Conservation (phyloP, 352 stramenopile genomes). For the Globisporangium viniferum region DNA sequence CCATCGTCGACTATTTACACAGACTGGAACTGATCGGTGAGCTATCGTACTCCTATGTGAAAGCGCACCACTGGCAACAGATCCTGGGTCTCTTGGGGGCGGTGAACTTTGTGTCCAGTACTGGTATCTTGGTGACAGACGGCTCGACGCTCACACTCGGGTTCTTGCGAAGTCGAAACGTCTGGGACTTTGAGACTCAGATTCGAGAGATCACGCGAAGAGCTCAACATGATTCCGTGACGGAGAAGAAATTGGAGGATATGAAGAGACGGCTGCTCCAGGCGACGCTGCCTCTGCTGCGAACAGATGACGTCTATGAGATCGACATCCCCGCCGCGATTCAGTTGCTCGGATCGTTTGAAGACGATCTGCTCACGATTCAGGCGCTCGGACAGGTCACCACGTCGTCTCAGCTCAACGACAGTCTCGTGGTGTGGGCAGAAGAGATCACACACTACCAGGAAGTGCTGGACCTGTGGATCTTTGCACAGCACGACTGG, state of each 20-base stretch:
- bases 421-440: conserved; percentile 48
- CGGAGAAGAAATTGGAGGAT: conserved; percentile 47
- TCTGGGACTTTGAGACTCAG: conserved; percentile 55
- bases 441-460: conserved; percentile 62
- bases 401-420: conserved; percentile 27
- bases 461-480: conserved; percentile 58
- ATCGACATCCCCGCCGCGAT: conserved; percentile 29
- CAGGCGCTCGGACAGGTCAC: conserved; percentile 51
- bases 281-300: conserved; percentile 35
- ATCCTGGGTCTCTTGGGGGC: conserved; percentile 47
- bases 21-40: conserved; percentile 49
- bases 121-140: conserved; percentile 45
- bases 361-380: conserved; percentile 58
- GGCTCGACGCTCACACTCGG: conserved; percentile 48
- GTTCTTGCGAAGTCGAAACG: conserved; percentile 41
- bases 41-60: conserved; percentile 49
- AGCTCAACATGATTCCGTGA: conserved; percentile 50
- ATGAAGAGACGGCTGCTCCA: conserved; percentile 56
- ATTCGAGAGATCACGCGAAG: conserved; percentile 58
- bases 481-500: conserved; percentile 47
- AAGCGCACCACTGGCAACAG: conserved; percentile 60
- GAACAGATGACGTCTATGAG: conserved; percentile 43
- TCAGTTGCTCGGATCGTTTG: conserved; percentile 39
- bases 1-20: conserved; percentile 39
- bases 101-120: conserved; percentile 46